phyloP scores from a whole-genome alignment of 148 eudicot genomes.

The Gaultheria prostrata region DNA sequence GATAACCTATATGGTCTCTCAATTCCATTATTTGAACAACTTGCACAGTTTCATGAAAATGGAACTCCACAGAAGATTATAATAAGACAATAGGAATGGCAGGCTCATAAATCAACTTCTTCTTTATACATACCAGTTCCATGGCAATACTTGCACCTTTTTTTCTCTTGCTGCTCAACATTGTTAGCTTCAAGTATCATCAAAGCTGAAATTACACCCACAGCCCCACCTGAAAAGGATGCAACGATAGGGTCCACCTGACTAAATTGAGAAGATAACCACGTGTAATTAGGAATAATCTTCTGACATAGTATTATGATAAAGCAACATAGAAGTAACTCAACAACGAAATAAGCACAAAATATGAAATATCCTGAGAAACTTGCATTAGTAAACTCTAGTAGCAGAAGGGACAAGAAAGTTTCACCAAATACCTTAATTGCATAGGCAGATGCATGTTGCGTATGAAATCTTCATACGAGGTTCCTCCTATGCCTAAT shows the following conservation, averaged over 20 bases:
- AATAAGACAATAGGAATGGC: not conserved
- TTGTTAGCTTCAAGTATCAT: slow-evolving; percentile 89
- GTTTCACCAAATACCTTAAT: slow-evolving; percentile 50
- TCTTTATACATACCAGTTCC: slow-evolving; percentile 67
- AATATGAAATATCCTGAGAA: not conserved
- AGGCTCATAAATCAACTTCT: not conserved
- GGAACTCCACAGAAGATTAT: not conserved
- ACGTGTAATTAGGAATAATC: slow-evolving; percentile 6
- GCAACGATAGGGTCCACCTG: slow-evolving; percentile 99
- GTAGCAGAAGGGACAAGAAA: slow-evolving; percentile 1
- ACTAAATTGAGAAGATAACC: slow-evolving; percentile 37
- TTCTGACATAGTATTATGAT: not conserved
- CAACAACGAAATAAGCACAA: not conserved
- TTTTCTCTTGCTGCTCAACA: slow-evolving; percentile 90
- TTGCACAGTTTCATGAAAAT: not conserved
- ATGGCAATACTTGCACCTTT: slow-evolving; percentile 92
- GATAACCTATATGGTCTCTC: not conserved
- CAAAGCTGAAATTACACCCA: slow-evolving; percentile 92
- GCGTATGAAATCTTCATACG: slow-evolving; percentile 79
- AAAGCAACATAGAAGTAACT: not conserved
- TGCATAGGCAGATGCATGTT: slow-evolving; percentile 87
- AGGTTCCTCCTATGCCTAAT: slow-evolving; percentile 86
- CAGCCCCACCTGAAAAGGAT: slow-evolving; percentile 94
- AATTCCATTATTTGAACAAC: not conserved
- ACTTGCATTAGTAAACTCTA: slow-evolving; percentile 1